Base-by-base conservation (phyloP, 2,329 filamentous ascomycete genomes). In the Periconia digitata region DNA sequence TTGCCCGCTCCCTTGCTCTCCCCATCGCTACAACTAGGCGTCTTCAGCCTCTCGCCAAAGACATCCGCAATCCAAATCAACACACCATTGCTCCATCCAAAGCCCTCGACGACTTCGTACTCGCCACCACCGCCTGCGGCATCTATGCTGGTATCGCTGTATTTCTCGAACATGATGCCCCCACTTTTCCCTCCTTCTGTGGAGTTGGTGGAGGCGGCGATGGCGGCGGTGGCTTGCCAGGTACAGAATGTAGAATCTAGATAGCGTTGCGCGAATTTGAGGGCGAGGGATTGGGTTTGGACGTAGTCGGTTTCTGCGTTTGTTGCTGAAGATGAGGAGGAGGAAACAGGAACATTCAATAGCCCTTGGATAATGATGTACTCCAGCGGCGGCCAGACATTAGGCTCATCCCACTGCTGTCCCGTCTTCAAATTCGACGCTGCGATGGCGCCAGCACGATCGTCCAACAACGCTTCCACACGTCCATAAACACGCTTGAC, bases 91-190 rank as follows among this genome's bases (percentile, higher is more conserved):
- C 81, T 83, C 85, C 85, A 88, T 6, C 85, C 85, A 56, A 88
- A 88, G 1, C 85, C 85, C 69, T 86, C 82, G 2, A 86, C 85
- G 6, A 87, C 85, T 45, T 81, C 78, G 64, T 87, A 87, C 73
- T 87, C 85, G 54, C 85, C 85, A 6, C 85, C 85, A 6, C 82
- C 73, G 22, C 85, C 85, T 1, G 81, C 82, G 0, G 77, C 79
- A 53, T 85, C 84, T 39, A 78, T 83, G 7, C 79, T 70, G 47
- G 79, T 80, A 55, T 85, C 82, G 12, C 74, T 75, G 62, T 87
- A 87, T 74, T 87, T 87, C 66, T 88, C 85, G 63, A 87, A 88
- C 75, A 88, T 87, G 63, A 81, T 82, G 18, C 85, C 85, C 67
- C 64, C 45, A 75, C 79, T 23, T 79, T 79, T 36, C 73, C 77